These are phyloP conservation scores for Symbiodinium pilosum DNA, from an alignment of 73 alveolate genomes.

Conservation along the genomic window DNA sequence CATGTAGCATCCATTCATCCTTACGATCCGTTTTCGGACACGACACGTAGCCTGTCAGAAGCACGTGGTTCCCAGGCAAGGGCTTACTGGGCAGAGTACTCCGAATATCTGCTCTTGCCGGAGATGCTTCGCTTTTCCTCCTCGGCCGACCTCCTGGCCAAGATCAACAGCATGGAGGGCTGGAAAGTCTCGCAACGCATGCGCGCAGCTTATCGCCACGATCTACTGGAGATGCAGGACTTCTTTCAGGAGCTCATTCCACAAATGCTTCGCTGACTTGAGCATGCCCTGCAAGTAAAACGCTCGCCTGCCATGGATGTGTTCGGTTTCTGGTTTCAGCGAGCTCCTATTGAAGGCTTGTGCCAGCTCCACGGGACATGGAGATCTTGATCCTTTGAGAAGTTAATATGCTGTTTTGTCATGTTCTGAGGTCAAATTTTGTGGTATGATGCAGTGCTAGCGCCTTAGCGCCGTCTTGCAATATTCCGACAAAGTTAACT, in stretches of 20 bases:
- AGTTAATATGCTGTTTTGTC: not conserved
- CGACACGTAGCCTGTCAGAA: not conserved
- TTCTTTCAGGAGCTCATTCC: not conserved
- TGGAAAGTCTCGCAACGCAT: constrained; percentile 49
- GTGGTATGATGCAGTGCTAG: not conserved
- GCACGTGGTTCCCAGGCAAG: constrained; percentile 28
- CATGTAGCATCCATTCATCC: constrained; percentile 24
- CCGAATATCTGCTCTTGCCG: constrained; percentile 38
- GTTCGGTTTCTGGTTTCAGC: not conserved
- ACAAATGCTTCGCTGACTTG: not conserved
- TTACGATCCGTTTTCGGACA: constrained; percentile 49
- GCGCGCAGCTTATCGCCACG: constrained; percentile 64
- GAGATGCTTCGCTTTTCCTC: constrained; percentile 21
- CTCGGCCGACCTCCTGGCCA: constrained; percentile 20
- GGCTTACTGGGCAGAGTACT: constrained; percentile 31
- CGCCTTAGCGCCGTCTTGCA: not conserved
- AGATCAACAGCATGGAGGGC: constrained; percentile 40
- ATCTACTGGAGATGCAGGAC: constrained; percentile 17
- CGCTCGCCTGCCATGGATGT: not conserved
- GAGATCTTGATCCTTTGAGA: no score
- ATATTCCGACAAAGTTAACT: not conserved
- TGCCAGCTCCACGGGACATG: not conserved
- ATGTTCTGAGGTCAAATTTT: not conserved
- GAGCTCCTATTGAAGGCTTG: not conserved
- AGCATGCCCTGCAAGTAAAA: not conserved